These are phyloP conservation scores for Boechera stricta DNA, from an alignment of 345 rosid genomes.

Conservation along the genomic window DNA sequence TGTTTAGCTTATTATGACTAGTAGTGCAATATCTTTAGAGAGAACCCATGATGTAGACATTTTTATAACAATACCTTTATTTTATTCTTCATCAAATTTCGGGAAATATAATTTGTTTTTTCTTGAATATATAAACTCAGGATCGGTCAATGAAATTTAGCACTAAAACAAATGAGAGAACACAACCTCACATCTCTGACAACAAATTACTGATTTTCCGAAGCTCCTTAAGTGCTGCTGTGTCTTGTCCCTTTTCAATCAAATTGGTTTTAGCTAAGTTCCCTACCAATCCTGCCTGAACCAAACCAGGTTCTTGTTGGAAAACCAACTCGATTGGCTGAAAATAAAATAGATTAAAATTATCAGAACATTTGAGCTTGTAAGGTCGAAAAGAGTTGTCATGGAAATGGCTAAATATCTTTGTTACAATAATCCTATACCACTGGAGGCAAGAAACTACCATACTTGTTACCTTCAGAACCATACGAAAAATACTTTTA, in stretches of 20 bases:
- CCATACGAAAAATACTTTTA: background rate
- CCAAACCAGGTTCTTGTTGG: conserved; percentile 75
- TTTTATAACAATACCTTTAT: too few relatives aligned
- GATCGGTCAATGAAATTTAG: too few relatives aligned
- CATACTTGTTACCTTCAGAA: background rate
- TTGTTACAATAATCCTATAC: background rate
- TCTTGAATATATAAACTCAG: too few relatives aligned
- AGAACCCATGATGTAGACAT: too few relatives aligned
- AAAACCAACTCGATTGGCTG: conserved; percentile 81
- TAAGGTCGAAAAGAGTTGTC: background rate
- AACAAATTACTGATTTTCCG: conserved; percentile 85
- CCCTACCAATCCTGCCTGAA: conserved; percentile 56
- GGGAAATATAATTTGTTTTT: too few relatives aligned
- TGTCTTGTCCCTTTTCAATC: conserved; percentile 75
- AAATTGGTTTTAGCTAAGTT: conserved; percentile 63
- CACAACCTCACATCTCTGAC: conserved; percentile 62
- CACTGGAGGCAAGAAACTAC: background rate
- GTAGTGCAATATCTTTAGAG: too few relatives aligned
- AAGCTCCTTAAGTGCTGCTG: conserved; percentile 82
- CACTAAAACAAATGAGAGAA: conserved; percentile 1
- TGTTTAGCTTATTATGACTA: too few relatives aligned
- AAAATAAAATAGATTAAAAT: background rate
- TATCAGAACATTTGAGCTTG: conserved; percentile 25
- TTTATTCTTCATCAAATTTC: too few relatives aligned
- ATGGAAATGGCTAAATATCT: background rate